These are phyloP conservation scores for Chiua sp. DNA, from an alignment of 1,284 basidiomycete genomes.

Conservation along the genomic window DNA sequence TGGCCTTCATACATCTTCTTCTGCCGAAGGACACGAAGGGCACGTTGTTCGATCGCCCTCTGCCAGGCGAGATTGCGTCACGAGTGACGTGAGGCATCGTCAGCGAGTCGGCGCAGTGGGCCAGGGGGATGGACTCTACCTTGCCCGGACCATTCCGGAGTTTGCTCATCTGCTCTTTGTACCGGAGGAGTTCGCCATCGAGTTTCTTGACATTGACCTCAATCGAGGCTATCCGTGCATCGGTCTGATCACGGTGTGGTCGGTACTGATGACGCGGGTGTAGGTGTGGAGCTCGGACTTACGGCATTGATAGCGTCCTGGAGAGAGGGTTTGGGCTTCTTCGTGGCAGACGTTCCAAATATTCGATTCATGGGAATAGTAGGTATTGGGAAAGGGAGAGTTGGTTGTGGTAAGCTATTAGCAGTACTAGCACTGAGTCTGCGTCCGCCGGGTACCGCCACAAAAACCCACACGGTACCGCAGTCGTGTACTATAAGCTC, in stretches of 20 bases:
- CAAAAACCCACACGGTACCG: background rate
- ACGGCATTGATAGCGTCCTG: constrained; percentile 93
- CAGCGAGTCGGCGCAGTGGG: background rate
- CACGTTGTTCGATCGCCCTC: constrained; percentile 95
- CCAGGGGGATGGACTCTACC: constrained; percentile 47
- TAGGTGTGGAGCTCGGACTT: constrained; percentile 40
- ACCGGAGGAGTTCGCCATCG: constrained; percentile 90
- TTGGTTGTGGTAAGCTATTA: background rate
- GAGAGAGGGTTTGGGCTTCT: constrained; percentile 88
- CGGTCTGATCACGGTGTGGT: constrained; percentile 64
- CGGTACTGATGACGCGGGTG: constrained; percentile 12
- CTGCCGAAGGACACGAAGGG: constrained; percentile 92
- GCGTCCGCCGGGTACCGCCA: constrained; percentile 1
- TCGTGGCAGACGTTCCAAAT: constrained; percentile 77
- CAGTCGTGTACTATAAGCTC: no score
- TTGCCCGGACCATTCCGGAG: constrained; percentile 95
- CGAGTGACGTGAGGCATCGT: constrained; percentile 1
- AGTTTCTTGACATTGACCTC: constrained; percentile 98
- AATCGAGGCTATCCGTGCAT: constrained; percentile 86
- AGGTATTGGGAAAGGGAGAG: background rate
- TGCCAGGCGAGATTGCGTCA: constrained; percentile 37
- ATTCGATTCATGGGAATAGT: constrained; percentile 75
- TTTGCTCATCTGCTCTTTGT: constrained; percentile 97
- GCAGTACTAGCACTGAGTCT: background rate
- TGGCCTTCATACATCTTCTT: constrained; percentile 97